A percentile compares a stretch with the other conserved stretches of the same genome.
These are phyloP conservation scores for Coemansia sp. DNA, from an alignment of 192 early-diverging fungal genomes.

Conservation along the genomic window DNA sequence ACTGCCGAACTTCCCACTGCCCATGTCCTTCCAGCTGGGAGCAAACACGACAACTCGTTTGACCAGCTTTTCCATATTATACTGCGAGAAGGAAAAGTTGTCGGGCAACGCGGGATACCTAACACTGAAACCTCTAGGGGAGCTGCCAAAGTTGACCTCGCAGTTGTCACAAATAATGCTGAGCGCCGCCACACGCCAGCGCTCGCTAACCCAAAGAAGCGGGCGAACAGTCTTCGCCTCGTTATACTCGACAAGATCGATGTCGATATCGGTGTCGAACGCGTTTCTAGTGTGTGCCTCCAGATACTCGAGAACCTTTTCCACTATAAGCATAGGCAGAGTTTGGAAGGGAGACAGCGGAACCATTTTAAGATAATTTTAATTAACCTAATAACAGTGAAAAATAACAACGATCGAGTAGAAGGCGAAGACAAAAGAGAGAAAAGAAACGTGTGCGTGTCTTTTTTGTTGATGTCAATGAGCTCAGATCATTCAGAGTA, in stretches of 20 bases:
- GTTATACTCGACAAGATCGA: background rate
- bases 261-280: background rate
- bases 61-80: background rate
- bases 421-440: too few species aligned
- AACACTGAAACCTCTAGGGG: background rate
- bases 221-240: background rate
- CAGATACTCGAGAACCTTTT: background rate
- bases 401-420: too few species aligned
- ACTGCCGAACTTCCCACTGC: background rate
- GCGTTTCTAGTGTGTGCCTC: background rate
- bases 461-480: too few species aligned
- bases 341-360: background rate
- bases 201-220: background rate
- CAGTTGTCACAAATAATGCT: background rate
- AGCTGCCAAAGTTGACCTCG: background rate
- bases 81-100: background rate
- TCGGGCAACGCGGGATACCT: background rate
- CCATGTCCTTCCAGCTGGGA: background rate
- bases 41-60: background rate
- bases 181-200: background rate
- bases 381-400: too few species aligned
- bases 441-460: too few species aligned
- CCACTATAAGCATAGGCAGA: background rate
- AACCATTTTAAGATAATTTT: background rate
- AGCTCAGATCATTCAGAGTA: too few species aligned